Base-by-base conservation (phyloP, 2,329 filamentous ascomycete genomes). In the Fusarium oxysporum region DNA sequence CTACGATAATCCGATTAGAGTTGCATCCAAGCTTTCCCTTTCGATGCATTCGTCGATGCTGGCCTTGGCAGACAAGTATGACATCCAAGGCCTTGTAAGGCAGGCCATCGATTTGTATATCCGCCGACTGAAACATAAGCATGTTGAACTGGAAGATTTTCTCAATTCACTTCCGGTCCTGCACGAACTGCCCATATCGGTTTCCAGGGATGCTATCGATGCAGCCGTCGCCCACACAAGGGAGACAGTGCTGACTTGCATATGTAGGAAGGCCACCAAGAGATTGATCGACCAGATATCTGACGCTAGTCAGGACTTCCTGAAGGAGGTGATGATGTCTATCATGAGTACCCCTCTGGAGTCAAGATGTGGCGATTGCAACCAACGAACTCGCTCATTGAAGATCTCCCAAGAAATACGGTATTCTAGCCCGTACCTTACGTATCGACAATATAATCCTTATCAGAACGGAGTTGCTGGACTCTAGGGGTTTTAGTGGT, bases 1-100 rank as follows among this genome's bases (percentile, higher is more conserved):
- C n/a, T 50, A 23, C 16, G 47, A 19, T 10, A 3, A 19, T 10
- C 6, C 8, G 8, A 33, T 3, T 1, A 4, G 1, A 33, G 30
- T 12, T 23, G 8, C 11, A 17, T 23, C 47, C 30, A 50, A 14
- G 4, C 3, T 50, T 5, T 4, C 16, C 30, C n/a, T 33, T 23
- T 23, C 30, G 16, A 23, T 16, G 16, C 47, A 50, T 33, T 16
- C 23, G 11, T 10, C 2, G 30, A 50, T 50, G n/a, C 3, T 50
- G 30, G 16, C 9, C 11, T 50, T 35, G 47, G 47, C 47, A 7
- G 47, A 51, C 12, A 14, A 51, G 30, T 25, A 51, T 19, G 0
- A 1, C 16, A 51, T 51, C n/a, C 8, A 14, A 19, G 11, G 30
- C 11, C 30, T 35, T 14, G 3, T 6, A 38, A 38, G 17, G 19